Evolutionary conservation across 2,329 filamentous ascomycete species (phyloP).

Genomic region (Paramyrothecium sp.): DNA sequence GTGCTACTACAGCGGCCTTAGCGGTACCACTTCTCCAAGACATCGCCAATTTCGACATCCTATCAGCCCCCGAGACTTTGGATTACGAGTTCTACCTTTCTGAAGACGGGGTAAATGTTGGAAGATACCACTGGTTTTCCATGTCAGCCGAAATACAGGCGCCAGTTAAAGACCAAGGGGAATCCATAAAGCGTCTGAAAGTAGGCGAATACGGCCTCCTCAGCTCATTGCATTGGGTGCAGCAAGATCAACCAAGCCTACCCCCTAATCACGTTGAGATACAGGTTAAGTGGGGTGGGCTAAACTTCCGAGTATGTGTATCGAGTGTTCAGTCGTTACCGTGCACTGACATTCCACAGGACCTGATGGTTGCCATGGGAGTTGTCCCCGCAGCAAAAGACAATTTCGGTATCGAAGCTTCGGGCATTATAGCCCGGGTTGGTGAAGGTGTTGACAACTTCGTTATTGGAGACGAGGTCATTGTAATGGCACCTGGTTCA

Average conservation of each 20-base stretch:
- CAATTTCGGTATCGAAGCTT: conserved; percentile 13
- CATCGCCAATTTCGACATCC: background rate
- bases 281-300: background rate
- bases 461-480: conserved; percentile 4
- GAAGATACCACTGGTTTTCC: conserved; percentile 8
- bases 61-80: background rate
- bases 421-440: conserved; percentile 14
- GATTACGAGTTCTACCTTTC: background rate
- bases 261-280: background rate
- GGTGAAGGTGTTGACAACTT: conserved; percentile 10
- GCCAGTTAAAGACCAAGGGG: conserved; percentile 7
- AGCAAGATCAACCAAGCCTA: background rate
- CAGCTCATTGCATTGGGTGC: conserved; percentile 3
- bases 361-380: conserved; percentile 5
- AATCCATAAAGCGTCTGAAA: conserved; percentile 8
- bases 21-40: background rate
- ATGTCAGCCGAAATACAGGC: background rate
- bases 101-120: background rate
- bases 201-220: background rate
- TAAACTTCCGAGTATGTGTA: conserved; percentile 1
- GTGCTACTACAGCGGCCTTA: background rate
- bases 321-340: background rate
- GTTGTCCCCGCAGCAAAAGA: background rate
- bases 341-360: conserved; percentile 1
- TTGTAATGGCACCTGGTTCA: background rate